Percentiles rank a stretch among this genome's conserved stretches.
These are phyloP conservation scores for Gilbertella persicaria DNA, from an alignment of 371 early-diverging fungal species.

Conservation along the genomic window DNA sequence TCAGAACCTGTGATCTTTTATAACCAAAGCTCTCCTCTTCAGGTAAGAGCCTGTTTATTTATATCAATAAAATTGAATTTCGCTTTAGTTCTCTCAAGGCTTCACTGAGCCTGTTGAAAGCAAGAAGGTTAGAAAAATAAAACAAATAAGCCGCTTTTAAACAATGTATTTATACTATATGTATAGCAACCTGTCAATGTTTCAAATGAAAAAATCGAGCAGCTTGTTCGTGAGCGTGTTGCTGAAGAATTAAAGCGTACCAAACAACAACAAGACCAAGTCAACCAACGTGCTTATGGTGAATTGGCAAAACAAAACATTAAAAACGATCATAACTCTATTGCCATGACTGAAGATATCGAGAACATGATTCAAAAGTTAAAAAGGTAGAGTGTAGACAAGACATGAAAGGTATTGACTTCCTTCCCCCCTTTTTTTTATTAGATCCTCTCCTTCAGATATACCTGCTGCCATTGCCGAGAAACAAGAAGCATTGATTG, in stretches of 20 bases:
- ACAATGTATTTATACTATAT: not conserved
- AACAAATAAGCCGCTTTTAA: not conserved
- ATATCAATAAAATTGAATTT: not conserved
- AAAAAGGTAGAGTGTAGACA: conserved; percentile 33
- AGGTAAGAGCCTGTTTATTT: conserved; percentile 20
- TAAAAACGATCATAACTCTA: conserved; percentile 47
- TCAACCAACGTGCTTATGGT: conserved; percentile 31
- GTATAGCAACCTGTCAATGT: conserved; percentile 6
- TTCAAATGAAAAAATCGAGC: conserved; percentile 43
- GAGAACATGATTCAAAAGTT: conserved; percentile 48
- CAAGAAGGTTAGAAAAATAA: conserved; percentile 3
- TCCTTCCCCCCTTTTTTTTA: too few species aligned
- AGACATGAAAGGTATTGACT: not conserved
- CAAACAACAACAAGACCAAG: conserved; percentile 30
- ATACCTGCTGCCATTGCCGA: conserved; percentile 43
- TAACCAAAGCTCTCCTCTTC: conserved; percentile 47
- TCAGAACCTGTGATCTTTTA: conserved; percentile 50
- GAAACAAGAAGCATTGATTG: conserved; percentile 47
- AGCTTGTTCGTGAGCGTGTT: conserved; percentile 46
- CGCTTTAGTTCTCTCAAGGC: conserved; percentile 7
- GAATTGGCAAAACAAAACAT: conserved; percentile 44
- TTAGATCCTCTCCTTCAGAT: conserved; percentile 41
- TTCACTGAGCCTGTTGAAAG: not conserved
- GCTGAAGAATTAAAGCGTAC: conserved; percentile 42
- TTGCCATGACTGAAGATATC: conserved; percentile 48